Evolutionary conservation across 306 rosid genomes (phyloP), one percentile per base, ranked within the genome.

Genomic region (Vicia villosa): DNA sequence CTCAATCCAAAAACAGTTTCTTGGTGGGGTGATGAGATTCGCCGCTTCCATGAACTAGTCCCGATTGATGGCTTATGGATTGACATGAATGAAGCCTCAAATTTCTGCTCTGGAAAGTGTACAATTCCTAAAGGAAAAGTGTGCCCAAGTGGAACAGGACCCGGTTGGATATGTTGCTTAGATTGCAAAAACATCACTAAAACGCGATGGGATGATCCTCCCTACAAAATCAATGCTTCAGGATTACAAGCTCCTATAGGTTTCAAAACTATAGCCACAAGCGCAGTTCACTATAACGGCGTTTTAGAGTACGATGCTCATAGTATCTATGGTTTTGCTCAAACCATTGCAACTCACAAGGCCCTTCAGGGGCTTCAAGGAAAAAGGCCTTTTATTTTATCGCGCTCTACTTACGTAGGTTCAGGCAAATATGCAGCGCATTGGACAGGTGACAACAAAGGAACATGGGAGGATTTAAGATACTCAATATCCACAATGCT

Each of bases 61-160:
- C 98, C 97, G 1, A 87, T 93, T 57, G 91, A 93, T 82, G 98
- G 98, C 61, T 79, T 93, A 5, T 93, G 98, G 98, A 88, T 93
- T 68, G 98, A 93, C 89, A 93, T 93, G 98, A 93, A 93, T 1
- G 98, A 90, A 72, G 80, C 60, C 49, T 93, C 97, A 0, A 93
- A 90, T 74, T 90, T 93, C 82, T 93, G 98, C 74, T 60, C 89
- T 2, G 97, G 98, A 24, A 86, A 83, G 74, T 93, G 97, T 80
- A 82, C 13, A 70, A 82, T 90, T 71, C 97, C 98, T 0, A 11
- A 78, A 58, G 87, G 87, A 3, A 86, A 45, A 47, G 59, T 74
- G 72, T 93, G 98, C 20, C 77, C 61, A 2, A 30, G 16, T n/a
- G 91, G 86, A 22, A 77, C 76, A 0, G 93, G 85, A 63, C 98